Percentiles rank a stretch among this genome's conserved stretches.
phyloP scores from a whole-genome alignment of 305 asterid genomes.

The Solanum hybrid region DNA sequence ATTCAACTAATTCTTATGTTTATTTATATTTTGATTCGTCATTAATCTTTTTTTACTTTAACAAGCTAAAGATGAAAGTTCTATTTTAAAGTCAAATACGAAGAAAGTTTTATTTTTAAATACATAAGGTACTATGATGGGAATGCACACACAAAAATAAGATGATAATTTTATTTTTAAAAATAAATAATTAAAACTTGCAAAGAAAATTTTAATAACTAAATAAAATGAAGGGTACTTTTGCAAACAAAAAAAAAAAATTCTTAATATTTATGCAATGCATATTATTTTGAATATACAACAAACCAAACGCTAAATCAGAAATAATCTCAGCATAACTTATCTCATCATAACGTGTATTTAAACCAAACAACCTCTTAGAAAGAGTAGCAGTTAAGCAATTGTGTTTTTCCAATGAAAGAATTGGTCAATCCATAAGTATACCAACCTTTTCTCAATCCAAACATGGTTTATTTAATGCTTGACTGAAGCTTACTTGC shows the following conservation, averaged over 20 bases:
- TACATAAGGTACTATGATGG: neutral
- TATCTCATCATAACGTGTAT: neutral
- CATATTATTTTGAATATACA: too few relatives aligned
- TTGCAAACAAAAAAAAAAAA: too few relatives aligned
- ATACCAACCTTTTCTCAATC: neutral
- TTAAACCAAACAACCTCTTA: neutral
- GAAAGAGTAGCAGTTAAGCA: neutral
- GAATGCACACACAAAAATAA: too few relatives aligned
- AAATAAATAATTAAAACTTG: neutral
- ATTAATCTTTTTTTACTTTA: too few relatives aligned
- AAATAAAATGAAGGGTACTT: too few relatives aligned
- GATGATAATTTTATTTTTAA: too few relatives aligned
- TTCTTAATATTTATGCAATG: too few relatives aligned
- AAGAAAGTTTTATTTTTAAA: neutral
- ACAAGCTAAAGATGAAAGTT: neutral
- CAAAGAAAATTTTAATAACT: too few relatives aligned
- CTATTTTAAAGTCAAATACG: neutral
- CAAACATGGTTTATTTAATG: neutral
- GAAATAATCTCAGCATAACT: neutral
- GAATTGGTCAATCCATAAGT: neutral
- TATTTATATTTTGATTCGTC: neutral
- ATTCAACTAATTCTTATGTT: too few relatives aligned
- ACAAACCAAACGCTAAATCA: neutral
- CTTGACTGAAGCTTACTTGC: too few relatives aligned
- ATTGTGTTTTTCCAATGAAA: neutral